Conservation (phyloP, 1,284 basidiomycete genomes). For the Boletellus deceptivus region DNA sequence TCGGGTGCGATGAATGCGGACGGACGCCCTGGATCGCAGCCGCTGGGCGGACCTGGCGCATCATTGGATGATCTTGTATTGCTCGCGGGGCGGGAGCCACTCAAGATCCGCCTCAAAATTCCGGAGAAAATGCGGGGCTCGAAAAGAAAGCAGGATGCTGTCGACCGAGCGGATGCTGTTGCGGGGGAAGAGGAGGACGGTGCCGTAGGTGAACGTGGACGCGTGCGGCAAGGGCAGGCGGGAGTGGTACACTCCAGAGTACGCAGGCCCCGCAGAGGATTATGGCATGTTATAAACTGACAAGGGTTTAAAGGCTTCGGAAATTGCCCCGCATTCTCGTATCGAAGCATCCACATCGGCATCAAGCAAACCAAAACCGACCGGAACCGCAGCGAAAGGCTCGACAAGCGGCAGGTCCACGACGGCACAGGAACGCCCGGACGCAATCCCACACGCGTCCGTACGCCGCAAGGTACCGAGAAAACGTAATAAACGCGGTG, state of each 20-base stretch:
- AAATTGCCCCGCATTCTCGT: neutral
- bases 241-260: neutral
- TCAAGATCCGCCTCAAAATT: conserved; percentile 7
- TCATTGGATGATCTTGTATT: conserved; percentile 18
- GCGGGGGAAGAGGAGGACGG: neutral
- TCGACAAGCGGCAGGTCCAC: neutral
- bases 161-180: too few relatives aligned
- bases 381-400: neutral
- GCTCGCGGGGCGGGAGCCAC: conserved; percentile 17
- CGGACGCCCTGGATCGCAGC: neutral
- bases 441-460: neutral
- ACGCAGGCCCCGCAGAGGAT: neutral
- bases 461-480: conserved; percentile 6
- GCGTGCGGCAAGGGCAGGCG: neutral
- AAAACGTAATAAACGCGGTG: neutral
- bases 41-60: conserved; percentile 23
- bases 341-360: neutral
- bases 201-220: neutral
- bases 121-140: conserved; percentile 23
- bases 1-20: neutral
- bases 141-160: neutral
- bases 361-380: neutral
- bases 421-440: neutral
- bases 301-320: conserved; percentile 3
- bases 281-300: conserved; percentile 2